phyloP scores from a whole-genome alignment of 2,329 filamentous ascomycete species.

The Diaporthe sp. region DNA sequence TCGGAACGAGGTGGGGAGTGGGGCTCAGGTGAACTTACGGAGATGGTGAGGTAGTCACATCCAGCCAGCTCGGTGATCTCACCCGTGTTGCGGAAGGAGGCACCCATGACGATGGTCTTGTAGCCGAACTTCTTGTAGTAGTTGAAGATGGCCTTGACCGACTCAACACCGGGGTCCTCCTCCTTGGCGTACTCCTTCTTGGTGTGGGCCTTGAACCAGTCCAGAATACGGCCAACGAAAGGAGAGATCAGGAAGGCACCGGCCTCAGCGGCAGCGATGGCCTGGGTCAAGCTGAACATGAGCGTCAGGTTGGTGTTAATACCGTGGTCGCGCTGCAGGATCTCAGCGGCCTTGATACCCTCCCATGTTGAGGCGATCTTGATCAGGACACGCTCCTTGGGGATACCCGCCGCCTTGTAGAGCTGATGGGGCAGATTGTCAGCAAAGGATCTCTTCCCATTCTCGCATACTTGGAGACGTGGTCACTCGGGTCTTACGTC shows the following conservation, averaged over 20 bases:
- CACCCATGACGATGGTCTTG: constrained; percentile 99
- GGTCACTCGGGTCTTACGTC: constrained; percentile 71
- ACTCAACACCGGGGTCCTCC: constrained; percentile 96
- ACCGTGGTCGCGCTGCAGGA: constrained; percentile 94
- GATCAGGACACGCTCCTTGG: constrained; percentile 96
- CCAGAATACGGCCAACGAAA: constrained; percentile 98
- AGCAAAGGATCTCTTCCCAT: constrained; percentile 21
- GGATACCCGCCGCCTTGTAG: constrained; percentile 92
- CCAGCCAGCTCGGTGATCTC: constrained; percentile 99
- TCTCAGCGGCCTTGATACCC: constrained; percentile 98
- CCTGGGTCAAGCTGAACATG: constrained; percentile 97
- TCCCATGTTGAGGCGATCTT: constrained; percentile 99
- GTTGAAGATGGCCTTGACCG: constrained; percentile 95
- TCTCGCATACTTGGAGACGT: background rate
- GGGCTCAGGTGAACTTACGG: constrained; percentile 68
- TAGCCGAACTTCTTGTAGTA: constrained; percentile 99
- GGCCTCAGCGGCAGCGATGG: constrained; percentile 95
- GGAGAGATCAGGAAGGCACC: constrained; percentile 97
- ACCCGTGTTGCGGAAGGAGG: constrained; percentile 95
- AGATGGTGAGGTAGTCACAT: constrained; percentile 99
- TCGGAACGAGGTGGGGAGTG: constrained; percentile 1
- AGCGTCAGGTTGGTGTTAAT: constrained; percentile 99
- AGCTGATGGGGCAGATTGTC: constrained; percentile 69
- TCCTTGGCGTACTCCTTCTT: constrained; percentile 93
- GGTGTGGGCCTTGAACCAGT: constrained; percentile 97